Evolutionary conservation across 2,329 filamentous ascomycete genomes (phyloP), one percentile per base, ranked within the genome.

Genomic region (Penicillium frequentans): DNA sequence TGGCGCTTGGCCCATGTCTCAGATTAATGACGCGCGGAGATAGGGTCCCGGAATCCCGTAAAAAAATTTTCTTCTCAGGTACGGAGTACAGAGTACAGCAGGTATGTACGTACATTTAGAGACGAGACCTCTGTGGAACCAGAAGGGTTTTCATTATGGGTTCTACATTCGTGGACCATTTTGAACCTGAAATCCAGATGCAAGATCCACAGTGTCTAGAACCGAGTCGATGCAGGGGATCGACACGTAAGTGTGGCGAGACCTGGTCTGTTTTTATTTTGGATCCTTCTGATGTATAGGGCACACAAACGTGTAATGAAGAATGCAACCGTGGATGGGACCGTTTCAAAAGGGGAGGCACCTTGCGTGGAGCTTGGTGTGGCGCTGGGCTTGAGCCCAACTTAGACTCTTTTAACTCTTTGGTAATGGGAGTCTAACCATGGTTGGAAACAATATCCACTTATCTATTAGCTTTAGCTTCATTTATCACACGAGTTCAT

Each of bases 1-100:
- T 49, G 50, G 57, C 53, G 56, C 56, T 59, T 55, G 54, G 55
- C 51, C 37, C 2, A n/a, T 65, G 63, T 65, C 63, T 64, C 63
- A 64, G 56, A 43, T 65, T 64, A 35, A 64, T 61, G 39, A 43
- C 33, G 39, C 23, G 37, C 6, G 55, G 52, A 39, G 16, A 39
- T 29, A 47, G 47, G 29, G 13, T 16, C 13, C 31, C 31, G 31
- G 31, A 33, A 16, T 31, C 31, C 31, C 31, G 31, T 14, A 5
- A 33, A 16, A 16, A 26, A 26, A 7, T 7, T 3, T 33, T 16
- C 5, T 33, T 33, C 5, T 33, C 31, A 33, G 31, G 31, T 14
- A 33, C 31, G 13, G 5, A 33, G 11, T 14, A 16, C 31, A 31
- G 13, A 11, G 10, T 29, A 8, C 26, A 26, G 7, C 6, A 24